Conservation (phyloP, 2,329 filamentous ascomycete species). For the Curvularia hawaiiensis region DNA sequence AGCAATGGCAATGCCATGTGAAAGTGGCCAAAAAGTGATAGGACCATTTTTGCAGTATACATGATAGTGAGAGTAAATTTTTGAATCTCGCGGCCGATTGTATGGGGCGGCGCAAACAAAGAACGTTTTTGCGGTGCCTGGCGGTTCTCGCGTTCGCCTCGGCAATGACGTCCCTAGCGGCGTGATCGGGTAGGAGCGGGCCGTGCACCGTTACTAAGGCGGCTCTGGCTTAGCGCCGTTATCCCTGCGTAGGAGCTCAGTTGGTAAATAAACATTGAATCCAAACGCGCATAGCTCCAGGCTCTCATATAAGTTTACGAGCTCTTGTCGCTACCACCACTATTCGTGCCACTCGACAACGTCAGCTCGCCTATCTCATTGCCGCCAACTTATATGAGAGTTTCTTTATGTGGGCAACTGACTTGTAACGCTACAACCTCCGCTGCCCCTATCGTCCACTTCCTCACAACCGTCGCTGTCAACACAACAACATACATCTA, state of each 20-base stretch:
- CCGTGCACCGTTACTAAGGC: conserved; percentile 15
- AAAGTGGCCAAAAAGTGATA: neutral
- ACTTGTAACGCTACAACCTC: conserved; percentile 41
- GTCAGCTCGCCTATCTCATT: conserved; percentile 46
- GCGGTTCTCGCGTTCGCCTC: conserved; percentile 22
- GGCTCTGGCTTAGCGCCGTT: conserved; percentile 5
- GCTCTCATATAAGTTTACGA: conserved; percentile 34
- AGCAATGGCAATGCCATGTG: neutral
- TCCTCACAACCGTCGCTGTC: conserved; percentile 28
- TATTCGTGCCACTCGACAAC: conserved; percentile 33
- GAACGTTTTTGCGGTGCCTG: conserved; percentile 22
- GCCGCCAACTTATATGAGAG: conserved; percentile 49
- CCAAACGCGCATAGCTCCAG: conserved; percentile 21
- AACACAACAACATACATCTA: conserved; percentile 19
- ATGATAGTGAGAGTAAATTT: neutral
- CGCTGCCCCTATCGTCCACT: conserved; percentile 35
- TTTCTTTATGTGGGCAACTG: conserved; percentile 46
- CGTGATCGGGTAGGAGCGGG: conserved; percentile 6
- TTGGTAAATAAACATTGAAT: conserved; percentile 19
- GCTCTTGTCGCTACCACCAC: conserved; percentile 30
- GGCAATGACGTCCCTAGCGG: conserved; percentile 19
- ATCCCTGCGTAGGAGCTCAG: conserved; percentile 18
- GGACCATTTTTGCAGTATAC: neutral
- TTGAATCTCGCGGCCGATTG: too few relatives aligned
- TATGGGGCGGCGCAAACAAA: conserved; percentile 23